A percentile compares a stretch with the other conserved stretches of the same genome.
Conservation (phyloP, 2,329 filamentous ascomycete genomes). For the Thermomyces lanuginosus region DNA sequence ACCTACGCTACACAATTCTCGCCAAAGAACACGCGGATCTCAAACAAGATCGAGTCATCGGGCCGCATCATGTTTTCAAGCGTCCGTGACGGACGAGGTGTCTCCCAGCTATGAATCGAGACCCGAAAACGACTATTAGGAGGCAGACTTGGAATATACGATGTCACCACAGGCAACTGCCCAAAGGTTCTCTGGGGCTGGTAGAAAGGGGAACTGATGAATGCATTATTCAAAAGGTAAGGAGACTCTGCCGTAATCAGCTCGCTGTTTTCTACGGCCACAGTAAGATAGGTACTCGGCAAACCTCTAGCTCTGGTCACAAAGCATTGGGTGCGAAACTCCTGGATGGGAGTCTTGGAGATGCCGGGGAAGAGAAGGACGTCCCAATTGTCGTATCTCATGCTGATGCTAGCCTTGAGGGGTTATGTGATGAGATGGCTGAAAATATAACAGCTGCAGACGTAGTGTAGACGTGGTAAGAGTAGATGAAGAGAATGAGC, state of each 20-base stretch:
- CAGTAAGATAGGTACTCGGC: slow-evolving; percentile 13
- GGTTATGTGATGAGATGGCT: not conserved
- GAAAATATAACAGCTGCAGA: not conserved
- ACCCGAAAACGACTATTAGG: slow-evolving; percentile 47
- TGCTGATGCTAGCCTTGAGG: slow-evolving; percentile 25
- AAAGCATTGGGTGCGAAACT: slow-evolving; percentile 67
- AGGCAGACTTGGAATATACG: slow-evolving; percentile 51
- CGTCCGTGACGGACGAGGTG: slow-evolving; percentile 42
- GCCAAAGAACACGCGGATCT: slow-evolving; percentile 53
- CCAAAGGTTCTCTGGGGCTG: slow-evolving; percentile 19
- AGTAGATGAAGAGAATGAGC: not conserved
- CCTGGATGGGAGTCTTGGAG: slow-evolving; percentile 55
- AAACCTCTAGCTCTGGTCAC: slow-evolving; percentile 38
- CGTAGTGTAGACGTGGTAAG: not conserved
- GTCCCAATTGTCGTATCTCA: slow-evolving; percentile 82
- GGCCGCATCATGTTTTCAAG: slow-evolving; percentile 41
- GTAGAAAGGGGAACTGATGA: slow-evolving; percentile 22
- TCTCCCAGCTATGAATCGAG: slow-evolving; percentile 59
- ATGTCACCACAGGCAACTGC: slow-evolving; percentile 49
- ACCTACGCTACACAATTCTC: slow-evolving; percentile 47
- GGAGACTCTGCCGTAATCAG: slow-evolving; percentile 31
- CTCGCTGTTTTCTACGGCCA: slow-evolving; percentile 8
- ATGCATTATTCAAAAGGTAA: slow-evolving; percentile 19
- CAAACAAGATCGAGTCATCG: slow-evolving; percentile 42
- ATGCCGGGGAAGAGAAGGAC: slow-evolving; percentile 59